A percentile compares a stretch with the other conserved stretches of the same genome.
phyloP scores from a whole-genome alignment of 176 grass and related monocot species.

The Eragrostis curvula region DNA sequence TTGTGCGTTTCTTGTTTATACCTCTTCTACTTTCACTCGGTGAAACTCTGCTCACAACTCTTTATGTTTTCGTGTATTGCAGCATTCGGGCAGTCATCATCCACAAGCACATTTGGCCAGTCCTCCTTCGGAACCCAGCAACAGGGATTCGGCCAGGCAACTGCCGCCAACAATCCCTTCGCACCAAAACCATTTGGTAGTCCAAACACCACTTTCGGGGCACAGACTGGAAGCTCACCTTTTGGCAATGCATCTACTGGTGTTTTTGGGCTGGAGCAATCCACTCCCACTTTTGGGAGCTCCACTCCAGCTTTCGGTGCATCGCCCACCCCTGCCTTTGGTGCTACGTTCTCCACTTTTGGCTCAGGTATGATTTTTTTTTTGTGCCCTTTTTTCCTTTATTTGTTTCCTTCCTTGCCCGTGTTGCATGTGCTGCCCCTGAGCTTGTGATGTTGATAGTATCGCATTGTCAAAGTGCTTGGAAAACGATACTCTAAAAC shows the following conservation, averaged over 20 bases:
- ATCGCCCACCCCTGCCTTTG: slow-evolving; percentile 52
- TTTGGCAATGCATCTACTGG: slow-evolving; percentile 65
- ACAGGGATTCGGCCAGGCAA: slow-evolving; percentile 61
- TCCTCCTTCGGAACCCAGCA: slow-evolving; percentile 61
- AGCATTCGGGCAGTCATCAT: slow-evolving; percentile 56
- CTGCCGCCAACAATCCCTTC: slow-evolving; percentile 64
- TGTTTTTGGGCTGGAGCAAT: slow-evolving; percentile 66
- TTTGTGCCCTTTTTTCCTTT: not conserved
- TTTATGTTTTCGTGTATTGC: slow-evolving; percentile 1
- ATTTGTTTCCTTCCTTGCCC: slow-evolving; percentile 7
- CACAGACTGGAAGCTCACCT: slow-evolving; percentile 57
- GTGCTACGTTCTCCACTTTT: slow-evolving; percentile 60
- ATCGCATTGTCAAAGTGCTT: not conserved
- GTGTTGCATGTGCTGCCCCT: not conserved
- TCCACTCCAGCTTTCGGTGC: slow-evolving; percentile 49
- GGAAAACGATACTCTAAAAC: not conserved
- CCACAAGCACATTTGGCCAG: slow-evolving; percentile 62
- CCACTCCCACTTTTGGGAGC: slow-evolving; percentile 58
- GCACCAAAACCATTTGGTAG: slow-evolving; percentile 81
- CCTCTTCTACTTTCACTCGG: not conserved
- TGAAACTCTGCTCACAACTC: not conserved
- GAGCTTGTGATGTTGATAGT: not conserved
- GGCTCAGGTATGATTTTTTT: slow-evolving; percentile 42
- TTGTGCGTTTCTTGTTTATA: not conserved
- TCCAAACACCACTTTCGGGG: slow-evolving; percentile 55